These are phyloP conservation scores for Nitzschia putrida DNA, from an alignment of 108 stramenopile species.

Conservation along the genomic window DNA sequence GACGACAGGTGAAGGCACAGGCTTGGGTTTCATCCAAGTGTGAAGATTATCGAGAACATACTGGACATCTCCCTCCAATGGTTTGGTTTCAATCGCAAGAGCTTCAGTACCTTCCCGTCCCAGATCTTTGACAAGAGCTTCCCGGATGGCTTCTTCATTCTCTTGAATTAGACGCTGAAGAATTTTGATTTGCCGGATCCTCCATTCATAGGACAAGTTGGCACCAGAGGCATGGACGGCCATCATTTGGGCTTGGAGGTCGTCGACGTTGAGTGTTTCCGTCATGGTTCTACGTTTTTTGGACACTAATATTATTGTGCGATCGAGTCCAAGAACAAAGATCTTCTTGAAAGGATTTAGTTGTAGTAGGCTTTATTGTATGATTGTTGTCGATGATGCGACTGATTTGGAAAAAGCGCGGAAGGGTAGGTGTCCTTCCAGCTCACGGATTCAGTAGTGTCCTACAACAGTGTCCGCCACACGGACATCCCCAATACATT, in stretches of 20 bases:
- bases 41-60: conserved; percentile 32
- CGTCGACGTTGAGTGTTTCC: conserved; percentile 13
- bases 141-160: conserved; percentile 26
- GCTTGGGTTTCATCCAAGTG: conserved; percentile 35
- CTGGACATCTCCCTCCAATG: conserved; percentile 32
- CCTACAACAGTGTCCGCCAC: too few relatives aligned
- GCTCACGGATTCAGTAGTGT: too few relatives aligned
- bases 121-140: conserved; percentile 44
- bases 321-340: too few relatives aligned
- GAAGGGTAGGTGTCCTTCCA: too few relatives aligned
- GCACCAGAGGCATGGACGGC: conserved; percentile 39
- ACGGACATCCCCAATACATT: too few relatives aligned
- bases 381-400: neutral
- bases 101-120: conserved; percentile 40
- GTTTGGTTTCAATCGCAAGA: conserved; percentile 29
- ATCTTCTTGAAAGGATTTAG: neutral
- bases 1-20: conserved; percentile 26
- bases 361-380: neutral
- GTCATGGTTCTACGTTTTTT: neutral
- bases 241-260: conserved; percentile 40
- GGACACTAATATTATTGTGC: too few relatives aligned
- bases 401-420: too few relatives aligned
- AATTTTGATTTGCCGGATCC: conserved; percentile 30
- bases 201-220: conserved; percentile 51
- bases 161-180: conserved; percentile 28